Base-by-base conservation (phyloP, 208 protist species). In the Spongospora subterranea region DNA sequence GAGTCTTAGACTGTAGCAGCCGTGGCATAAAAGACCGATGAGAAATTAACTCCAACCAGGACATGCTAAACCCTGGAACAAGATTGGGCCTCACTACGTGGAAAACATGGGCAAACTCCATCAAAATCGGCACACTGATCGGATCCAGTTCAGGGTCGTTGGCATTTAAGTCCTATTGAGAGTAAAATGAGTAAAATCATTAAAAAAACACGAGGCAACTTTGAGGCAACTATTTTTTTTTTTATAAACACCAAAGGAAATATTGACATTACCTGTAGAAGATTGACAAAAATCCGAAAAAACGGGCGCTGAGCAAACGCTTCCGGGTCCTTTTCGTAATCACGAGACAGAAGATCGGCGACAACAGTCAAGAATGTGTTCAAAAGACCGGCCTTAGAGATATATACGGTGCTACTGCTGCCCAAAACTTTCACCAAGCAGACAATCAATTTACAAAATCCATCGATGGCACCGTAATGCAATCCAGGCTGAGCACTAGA, bases 281-380 rank as follows among this genome's bases (percentile, higher is more conserved):
- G 94, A 93, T 96, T 97, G 91, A 94, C 96, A 46, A 99, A 94
- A 50, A 99, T 94, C 0, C 98, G 96, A 82, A 98, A 96, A 93
- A 99, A 99, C 0, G 98, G 97, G 92, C 98, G 95, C 96, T 99
- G 98, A 93, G 98, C 96, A 92, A 99, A 99, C 38, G 96, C 91
- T 0, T 95, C 93, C 95, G 96, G 88, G 92, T 95, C 92, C 39
- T 41, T 92, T 50, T 96, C 95, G 91, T 95, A 93, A 54, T 95
- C 94, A 46, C 92, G 93, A 32, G 88, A 89, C 29, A 96, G 91
- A 0, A 95, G 40, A 0, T 94, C 90, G 38, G 71, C 77, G 0
- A 96, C 88, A 0, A 95, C 92, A n/a, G 92, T 92, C 45, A 66
- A 91, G 6, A 96, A 89, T 17, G 96, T 66, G 40, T 50, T 91